Base-by-base conservation (phyloP, 352 stramenopile genomes). In the Saprolegnia diclina region DNA sequence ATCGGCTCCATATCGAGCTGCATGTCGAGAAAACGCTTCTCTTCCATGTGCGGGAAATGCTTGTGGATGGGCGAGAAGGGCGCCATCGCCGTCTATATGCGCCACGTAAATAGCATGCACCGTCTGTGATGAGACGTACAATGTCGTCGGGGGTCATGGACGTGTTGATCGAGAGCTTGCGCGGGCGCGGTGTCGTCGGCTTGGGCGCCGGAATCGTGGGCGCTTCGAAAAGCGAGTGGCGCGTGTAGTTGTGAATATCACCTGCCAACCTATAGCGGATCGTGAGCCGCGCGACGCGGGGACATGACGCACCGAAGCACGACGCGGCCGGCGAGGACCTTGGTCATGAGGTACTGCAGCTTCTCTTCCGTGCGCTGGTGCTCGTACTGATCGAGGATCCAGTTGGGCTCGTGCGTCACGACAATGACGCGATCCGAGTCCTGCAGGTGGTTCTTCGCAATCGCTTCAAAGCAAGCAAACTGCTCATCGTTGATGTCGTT, bases 181-280 rank as follows among this genome's bases (percentile, higher is more conserved):
- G 32, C 22, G 32, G 62, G 13, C 19, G 22, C 10, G 21, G 53
- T 13, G 22, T 45, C 65, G 72, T 10, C 67, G 72, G 53, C 75
- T 76, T 29, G 72, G 79, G 69, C 77, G 73, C n/a, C 75, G 64
- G 65, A 57, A 67, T 77, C 59, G 68, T 75, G 66, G 55, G 71
- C 45, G 59, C 76, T 79, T 50, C 75, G 76, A 38, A 5, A 21
- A 93, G 74, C 11, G 92, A 91, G 73, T 98, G 88, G 0, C 92
- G 79, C 56, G 87, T 96, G 76, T 98, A 98, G 75, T 97, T 96
- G 78, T 98, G 92, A 35, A 98, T 85, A 76, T 98, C 92, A 3
- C 92, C 92, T 14, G 92, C 91, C 42, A 98, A 77, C 9, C 79
- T 71, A 56, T 46, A 16, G n/a, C n/a, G n/a, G n/a, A n/a, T n/a